Evolutionary conservation across 1,284 basidiomycete species (phyloP).

Genomic region (Cutaneotrichosporon sp.): DNA sequence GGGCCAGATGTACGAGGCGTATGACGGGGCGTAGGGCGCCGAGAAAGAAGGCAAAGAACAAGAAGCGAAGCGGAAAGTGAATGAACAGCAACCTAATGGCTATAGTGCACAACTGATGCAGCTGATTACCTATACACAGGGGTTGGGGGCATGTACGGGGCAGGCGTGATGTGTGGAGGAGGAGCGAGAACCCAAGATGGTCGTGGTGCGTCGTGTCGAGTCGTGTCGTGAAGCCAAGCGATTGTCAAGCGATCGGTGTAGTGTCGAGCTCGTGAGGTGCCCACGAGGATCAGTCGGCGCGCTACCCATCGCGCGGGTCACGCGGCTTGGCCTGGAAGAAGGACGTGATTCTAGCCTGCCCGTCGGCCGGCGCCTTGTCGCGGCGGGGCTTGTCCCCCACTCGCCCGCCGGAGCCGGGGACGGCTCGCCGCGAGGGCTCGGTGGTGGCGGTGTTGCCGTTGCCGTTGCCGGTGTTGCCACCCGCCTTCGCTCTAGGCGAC

Average conservation of each 20-base stretch:
- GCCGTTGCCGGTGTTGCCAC: no score
- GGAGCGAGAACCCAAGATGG: background rate
- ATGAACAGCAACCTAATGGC: background rate
- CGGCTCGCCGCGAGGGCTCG: no score
- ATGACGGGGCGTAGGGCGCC: background rate
- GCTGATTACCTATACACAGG: background rate
- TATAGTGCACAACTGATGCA: background rate
- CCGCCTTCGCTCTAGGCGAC: background rate
- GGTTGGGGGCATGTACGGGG: background rate
- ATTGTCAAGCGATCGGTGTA: no score
- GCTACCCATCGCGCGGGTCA: background rate
- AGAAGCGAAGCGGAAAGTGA: no score
- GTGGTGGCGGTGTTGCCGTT: background rate
- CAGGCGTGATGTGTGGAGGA: background rate
- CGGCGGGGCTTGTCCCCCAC: background rate
- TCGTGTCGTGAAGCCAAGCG: no score
- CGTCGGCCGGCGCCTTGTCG: background rate
- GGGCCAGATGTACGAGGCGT: background rate
- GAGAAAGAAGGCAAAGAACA: background rate
- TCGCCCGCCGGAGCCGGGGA: background rate
- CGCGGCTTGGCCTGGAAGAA: background rate
- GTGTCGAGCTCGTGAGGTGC: no score
- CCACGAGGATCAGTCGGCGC: no score
- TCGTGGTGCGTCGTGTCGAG: background rate
- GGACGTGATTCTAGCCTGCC: conserved; percentile 3